These are phyloP conservation scores for Ploettnerulaceae sp. DNA, from an alignment of 2,329 filamentous ascomycete species.

Conservation along the genomic window DNA sequence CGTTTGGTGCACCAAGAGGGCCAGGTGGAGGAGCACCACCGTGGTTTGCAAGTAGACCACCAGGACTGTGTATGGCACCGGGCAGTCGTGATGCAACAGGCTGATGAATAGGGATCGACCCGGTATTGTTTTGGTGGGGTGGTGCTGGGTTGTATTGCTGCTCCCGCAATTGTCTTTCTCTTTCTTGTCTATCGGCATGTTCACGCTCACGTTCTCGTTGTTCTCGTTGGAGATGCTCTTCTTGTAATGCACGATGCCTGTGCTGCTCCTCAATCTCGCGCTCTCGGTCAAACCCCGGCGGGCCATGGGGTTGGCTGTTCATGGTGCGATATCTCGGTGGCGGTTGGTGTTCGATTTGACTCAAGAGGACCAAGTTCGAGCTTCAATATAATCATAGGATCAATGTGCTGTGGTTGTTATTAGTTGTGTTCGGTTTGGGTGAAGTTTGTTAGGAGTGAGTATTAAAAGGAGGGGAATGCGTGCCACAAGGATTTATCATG, in stretches of 20 bases:
- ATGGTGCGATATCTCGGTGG: conserved; percentile 15
- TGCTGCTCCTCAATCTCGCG: conserved; percentile 49
- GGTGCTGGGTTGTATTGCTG: conserved; percentile 61
- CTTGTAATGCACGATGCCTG: conserved; percentile 49
- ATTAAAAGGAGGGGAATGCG: background rate
- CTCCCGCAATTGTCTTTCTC: conserved; percentile 58
- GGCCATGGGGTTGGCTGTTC: conserved; percentile 33
- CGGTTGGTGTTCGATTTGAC: background rate
- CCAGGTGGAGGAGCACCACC: conserved; percentile 53
- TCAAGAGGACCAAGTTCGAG: background rate
- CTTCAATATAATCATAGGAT: background rate
- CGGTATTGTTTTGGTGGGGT: conserved; percentile 80
- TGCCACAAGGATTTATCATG: background rate
- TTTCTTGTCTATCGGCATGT: conserved; percentile 44
- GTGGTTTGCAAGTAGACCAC: conserved; percentile 76
- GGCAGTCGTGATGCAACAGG: conserved; percentile 79
- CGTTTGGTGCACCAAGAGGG: conserved; percentile 36
- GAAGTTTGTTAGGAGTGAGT: background rate
- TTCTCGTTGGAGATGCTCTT: conserved; percentile 48
- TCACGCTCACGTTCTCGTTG: conserved; percentile 31
- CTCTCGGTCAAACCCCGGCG: conserved; percentile 34
- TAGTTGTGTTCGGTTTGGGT: background rate
- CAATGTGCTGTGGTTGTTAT: background rate
- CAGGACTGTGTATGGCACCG: conserved; percentile 85
- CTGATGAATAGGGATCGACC: conserved; percentile 88